Conservation (phyloP, 257 asterid species). For the Plantago major region DNA sequence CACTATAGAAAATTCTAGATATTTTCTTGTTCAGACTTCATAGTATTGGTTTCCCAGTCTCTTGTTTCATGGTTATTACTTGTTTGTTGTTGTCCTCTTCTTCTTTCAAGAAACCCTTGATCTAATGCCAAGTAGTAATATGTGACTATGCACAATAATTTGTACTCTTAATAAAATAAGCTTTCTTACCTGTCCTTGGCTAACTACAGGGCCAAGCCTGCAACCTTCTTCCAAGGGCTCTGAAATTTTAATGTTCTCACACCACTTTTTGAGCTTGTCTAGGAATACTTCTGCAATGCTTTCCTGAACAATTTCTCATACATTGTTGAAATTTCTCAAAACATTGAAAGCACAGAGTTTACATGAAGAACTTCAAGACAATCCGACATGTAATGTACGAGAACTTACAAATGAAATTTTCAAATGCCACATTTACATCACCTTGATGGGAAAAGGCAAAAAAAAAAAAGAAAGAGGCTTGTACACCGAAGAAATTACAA, state of each 20-base stretch:
- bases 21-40: background rate
- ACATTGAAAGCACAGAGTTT: background rate
- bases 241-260: constrained; percentile 48
- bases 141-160: background rate
- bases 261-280: constrained; percentile 56
- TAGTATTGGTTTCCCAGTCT: background rate
- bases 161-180: background rate
- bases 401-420: too few relatives aligned
- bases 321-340: background rate
- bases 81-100: too few relatives aligned
- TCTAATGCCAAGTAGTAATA: too few relatives aligned
- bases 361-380: too few relatives aligned
- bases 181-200: constrained; percentile 34
- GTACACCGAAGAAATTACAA: too few relatives aligned
- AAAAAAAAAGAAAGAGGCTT: too few relatives aligned
- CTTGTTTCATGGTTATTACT: background rate
- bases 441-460: too few relatives aligned
- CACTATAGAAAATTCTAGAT: background rate
- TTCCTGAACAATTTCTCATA: constrained; percentile 35
- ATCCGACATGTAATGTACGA: too few relatives aligned
- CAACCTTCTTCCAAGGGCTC: constrained; percentile 70
- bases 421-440: too few relatives aligned
- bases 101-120: too few relatives aligned
- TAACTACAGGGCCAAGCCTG: constrained; percentile 65
- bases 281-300: constrained; percentile 53